Conservation (phyloP, 1,284 basidiomycete genomes). For the Chondrostereum purpureum region DNA sequence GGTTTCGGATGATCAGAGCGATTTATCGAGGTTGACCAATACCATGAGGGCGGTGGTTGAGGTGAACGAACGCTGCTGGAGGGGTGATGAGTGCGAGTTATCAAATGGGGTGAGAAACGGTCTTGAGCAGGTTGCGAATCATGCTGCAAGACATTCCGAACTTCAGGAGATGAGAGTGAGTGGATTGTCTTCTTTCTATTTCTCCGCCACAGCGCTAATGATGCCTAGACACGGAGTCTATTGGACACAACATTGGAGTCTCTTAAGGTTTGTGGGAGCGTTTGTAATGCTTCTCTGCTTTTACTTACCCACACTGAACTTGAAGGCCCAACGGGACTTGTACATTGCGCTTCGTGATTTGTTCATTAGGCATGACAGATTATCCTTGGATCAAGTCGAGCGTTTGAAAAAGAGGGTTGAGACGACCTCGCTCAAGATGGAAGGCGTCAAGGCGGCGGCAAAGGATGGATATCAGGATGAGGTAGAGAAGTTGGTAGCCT, state of each 20-base stretch:
- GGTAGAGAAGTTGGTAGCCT: conserved; percentile 61
- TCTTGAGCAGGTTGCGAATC: conserved; percentile 59
- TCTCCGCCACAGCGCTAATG: conserved; percentile 9
- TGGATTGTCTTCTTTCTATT: conserved; percentile 12
- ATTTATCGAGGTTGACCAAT: conserved; percentile 75
- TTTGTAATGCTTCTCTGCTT: neutral
- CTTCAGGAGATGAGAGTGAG: conserved; percentile 73
- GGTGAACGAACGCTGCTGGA: conserved; percentile 70
- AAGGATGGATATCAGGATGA: conserved; percentile 83
- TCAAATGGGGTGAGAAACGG: conserved; percentile 77
- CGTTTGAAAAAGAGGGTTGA: conserved; percentile 82
- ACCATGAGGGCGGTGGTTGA: conserved; percentile 76
- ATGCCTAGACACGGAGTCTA: conserved; percentile 44
- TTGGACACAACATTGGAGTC: conserved; percentile 65
- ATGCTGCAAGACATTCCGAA: conserved; percentile 73
- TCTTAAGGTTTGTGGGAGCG: conserved; percentile 50
- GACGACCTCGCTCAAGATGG: conserved; percentile 65
- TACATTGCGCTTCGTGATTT: conserved; percentile 82
- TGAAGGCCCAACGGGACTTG: conserved; percentile 77
- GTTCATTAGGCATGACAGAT: conserved; percentile 74
- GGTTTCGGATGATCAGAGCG: conserved; percentile 58
- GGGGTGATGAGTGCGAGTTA: conserved; percentile 74
- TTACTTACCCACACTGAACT: neutral
- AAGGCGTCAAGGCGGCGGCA: conserved; percentile 56
- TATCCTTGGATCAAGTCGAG: conserved; percentile 82